Evolutionary conservation across 495 filamentous ascomycete species (phyloP).

Genomic region (Viridothelium virens): DNA sequence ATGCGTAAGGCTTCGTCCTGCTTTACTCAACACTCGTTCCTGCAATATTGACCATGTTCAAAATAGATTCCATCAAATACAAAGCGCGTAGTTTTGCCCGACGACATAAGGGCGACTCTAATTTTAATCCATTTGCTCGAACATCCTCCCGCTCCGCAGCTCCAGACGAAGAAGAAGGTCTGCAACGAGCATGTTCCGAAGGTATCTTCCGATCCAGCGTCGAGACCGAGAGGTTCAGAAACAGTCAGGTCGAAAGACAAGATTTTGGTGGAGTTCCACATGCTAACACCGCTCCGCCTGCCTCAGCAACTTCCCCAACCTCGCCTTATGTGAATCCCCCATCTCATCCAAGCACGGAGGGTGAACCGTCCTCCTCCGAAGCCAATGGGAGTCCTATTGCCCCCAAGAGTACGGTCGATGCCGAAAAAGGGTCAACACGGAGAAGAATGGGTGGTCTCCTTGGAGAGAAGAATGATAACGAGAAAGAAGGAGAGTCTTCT

Average conservation of each 20-base stretch:
- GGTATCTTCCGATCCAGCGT: conserved; percentile 8
- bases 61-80: conserved; percentile 1
- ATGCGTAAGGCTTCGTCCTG: neutral
- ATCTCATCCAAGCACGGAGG: neutral
- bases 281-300: conserved; percentile 9
- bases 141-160: neutral
- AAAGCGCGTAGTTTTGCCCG: neutral
- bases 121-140: neutral
- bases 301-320: conserved; percentile 1
- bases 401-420: neutral
- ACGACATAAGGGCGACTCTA: neutral
- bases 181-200: neutral
- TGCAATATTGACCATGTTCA: neutral
- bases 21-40: neutral
- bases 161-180: neutral
- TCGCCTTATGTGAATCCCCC: neutral
- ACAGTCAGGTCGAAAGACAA: conserved; percentile 1
- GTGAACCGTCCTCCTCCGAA: conserved; percentile 1
- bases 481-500: conserved; percentile 5
- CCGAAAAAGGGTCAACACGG: conserved; percentile 15
- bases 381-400: neutral
- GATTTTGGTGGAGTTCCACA: conserved; percentile 6
- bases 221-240: neutral
- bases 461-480: conserved; percentile 15
- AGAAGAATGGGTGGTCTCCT: conserved; percentile 19